A percentile compares a stretch with the other conserved stretches of the same genome.
Evolutionary conservation across 306 rosid species (phyloP).

Genomic region (Medicago lupulina): DNA sequence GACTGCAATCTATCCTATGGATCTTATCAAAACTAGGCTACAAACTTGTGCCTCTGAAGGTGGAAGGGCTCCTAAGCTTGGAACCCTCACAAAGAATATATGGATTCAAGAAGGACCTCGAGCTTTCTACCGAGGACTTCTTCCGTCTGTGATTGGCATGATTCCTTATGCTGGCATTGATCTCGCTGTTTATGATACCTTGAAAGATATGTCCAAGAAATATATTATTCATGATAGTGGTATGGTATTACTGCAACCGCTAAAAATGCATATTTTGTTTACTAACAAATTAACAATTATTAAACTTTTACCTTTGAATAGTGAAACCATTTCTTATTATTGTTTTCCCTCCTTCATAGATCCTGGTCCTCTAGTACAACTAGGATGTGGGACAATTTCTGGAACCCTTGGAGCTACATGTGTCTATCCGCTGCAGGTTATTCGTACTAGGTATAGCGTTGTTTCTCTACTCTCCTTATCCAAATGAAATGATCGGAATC

Average conservation of each 20-base stretch:
- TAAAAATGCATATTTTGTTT: conserved; percentile 20
- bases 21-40: conserved; percentile 60
- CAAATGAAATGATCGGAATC: not conserved
- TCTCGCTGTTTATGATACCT: conserved; percentile 57
- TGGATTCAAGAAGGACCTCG: conserved; percentile 67
- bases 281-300: not conserved
- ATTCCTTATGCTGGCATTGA: conserved; percentile 66
- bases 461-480: conserved; percentile 26
- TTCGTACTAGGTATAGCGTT: conserved; percentile 56
- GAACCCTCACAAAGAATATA: conserved; percentile 52
- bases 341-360: conserved; percentile 39
- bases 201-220: conserved; percentile 55
- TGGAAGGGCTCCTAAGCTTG: conserved; percentile 53
- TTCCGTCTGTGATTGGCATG: conserved; percentile 62
- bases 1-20: conserved; percentile 54
- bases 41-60: conserved; percentile 59
- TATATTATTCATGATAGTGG: conserved; percentile 56
- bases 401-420: conserved; percentile 62
- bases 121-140: conserved; percentile 57
- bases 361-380: conserved; percentile 57
- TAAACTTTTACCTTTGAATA: not conserved
- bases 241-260: conserved; percentile 38
- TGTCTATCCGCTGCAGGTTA: conserved; percentile 63
- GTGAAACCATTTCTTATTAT: conserved; percentile 19
- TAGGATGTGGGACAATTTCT: conserved; percentile 62